Evolutionary conservation across 257 asterid species (phyloP).

Genomic region (Orobanche coerulescens): DNA sequence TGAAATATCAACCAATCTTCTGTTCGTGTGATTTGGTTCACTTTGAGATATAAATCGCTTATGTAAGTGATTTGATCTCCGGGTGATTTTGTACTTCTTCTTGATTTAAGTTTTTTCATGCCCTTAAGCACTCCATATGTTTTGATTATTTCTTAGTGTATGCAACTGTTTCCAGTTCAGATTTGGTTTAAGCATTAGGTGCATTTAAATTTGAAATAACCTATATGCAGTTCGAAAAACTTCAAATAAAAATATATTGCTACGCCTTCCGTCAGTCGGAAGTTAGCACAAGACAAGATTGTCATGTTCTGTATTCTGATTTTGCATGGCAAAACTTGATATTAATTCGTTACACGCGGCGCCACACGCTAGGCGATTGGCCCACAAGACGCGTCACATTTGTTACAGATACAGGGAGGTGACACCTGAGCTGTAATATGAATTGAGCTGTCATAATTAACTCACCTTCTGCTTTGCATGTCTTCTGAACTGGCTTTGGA

Average conservation of each 20-base stretch:
- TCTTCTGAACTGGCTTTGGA: constrained; percentile 2
- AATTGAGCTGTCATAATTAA: background rate
- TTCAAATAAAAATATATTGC: background rate
- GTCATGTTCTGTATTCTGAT: constrained; percentile 12
- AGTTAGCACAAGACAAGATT: constrained; percentile 4
- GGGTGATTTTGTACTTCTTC: background rate
- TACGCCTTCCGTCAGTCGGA: constrained; percentile 3
- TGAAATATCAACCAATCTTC: constrained; percentile 5
- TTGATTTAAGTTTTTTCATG: background rate
- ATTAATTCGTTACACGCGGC: background rate
- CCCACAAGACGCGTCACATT: constrained; percentile 13
- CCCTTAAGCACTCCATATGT: constrained; percentile 8
- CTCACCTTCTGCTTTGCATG: background rate
- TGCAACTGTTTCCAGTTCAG: constrained; percentile 16
- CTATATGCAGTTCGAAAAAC: background rate
- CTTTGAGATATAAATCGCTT: constrained; percentile 15
- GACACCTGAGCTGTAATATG: constrained; percentile 12
- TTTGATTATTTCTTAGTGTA: constrained; percentile 13
- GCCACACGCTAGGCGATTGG: background rate
- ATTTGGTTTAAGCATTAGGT: constrained; percentile 4
- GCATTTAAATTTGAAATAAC: constrained; percentile 4
- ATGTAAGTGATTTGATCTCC: background rate
- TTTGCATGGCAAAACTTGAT: constrained; percentile 14
- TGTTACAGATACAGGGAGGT: constrained; percentile 19
- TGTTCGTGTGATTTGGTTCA: constrained; percentile 13